These are phyloP conservation scores for Calonectria crousiana DNA, from an alignment of 2,329 filamentous ascomycete species.

Conservation along the genomic window DNA sequence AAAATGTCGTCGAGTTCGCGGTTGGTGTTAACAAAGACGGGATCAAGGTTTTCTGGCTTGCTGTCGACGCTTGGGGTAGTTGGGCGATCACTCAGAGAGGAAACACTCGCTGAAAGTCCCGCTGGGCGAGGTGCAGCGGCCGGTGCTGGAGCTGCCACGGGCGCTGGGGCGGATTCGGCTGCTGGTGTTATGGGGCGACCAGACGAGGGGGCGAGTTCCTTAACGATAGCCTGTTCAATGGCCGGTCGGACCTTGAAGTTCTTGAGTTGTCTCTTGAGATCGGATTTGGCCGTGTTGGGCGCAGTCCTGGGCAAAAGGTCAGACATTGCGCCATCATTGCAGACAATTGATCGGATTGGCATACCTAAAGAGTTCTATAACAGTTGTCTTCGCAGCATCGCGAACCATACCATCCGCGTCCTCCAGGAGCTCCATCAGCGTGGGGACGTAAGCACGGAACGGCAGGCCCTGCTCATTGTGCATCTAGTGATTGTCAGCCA, in stretches of 20 bases:
- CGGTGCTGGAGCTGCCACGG: constrained; percentile 38
- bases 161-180: constrained; percentile 54
- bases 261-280: constrained; percentile 88
- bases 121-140: constrained; percentile 45
- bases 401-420: constrained; percentile 90
- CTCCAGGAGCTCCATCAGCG: constrained; percentile 87
- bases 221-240: constrained; percentile 85
- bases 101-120: constrained; percentile 64
- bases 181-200: constrained; percentile 56
- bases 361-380: constrained; percentile 88
- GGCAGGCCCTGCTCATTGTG: constrained; percentile 82
- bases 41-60: constrained; percentile 79
- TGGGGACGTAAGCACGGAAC: constrained; percentile 86
- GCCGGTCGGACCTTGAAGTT: constrained; percentile 87
- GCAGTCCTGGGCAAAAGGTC: constrained; percentile 68
- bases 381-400: constrained; percentile 83
- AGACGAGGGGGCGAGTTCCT: constrained; percentile 73
- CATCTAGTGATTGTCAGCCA: constrained; percentile 67
- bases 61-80: constrained; percentile 73
- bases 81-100: constrained; percentile 65
- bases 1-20: constrained; percentile 91
- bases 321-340: constrained; percentile 7
- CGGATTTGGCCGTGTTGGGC: constrained; percentile 85
- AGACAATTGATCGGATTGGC: constrained; percentile 34
- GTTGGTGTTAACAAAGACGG: constrained; percentile 84